Percentiles rank a stretch among this genome's conserved stretches.
phyloP scores from a whole-genome alignment of 805 yeast species.

The Yarrowia sp. region DNA sequence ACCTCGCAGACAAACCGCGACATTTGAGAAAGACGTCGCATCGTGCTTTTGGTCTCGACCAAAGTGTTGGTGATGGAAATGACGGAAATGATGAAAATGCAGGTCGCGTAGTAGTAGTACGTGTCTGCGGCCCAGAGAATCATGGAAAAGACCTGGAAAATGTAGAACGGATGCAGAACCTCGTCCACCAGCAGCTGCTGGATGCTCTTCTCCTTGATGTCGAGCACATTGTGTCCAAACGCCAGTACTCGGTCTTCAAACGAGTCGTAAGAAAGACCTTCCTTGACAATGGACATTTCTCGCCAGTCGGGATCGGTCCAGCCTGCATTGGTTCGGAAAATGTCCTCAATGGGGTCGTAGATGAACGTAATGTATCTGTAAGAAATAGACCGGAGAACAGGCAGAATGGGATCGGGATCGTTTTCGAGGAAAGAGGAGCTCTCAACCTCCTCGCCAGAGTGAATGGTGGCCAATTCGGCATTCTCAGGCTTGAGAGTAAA shows the following conservation, averaged over 20 bases:
- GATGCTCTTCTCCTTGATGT: constrained; percentile 69
- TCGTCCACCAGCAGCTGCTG: constrained; percentile 72
- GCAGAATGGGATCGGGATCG: constrained; percentile 62
- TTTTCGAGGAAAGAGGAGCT: constrained; percentile 9
- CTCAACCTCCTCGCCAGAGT: constrained; percentile 27
- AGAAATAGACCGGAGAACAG: constrained; percentile 64
- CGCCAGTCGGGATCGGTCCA: constrained; percentile 87
- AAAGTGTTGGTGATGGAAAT: constrained; percentile 76
- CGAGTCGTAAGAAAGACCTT: constrained; percentile 67
- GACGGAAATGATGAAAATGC: constrained; percentile 83
- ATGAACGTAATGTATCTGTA: constrained; percentile 81
- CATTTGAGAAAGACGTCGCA: constrained; percentile 66
- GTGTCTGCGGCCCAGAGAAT: constrained; percentile 88
- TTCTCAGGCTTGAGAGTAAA: constrained; percentile 39
- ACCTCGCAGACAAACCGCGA: constrained; percentile 75
- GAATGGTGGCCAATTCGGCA: constrained; percentile 17
- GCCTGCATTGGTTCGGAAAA: constrained; percentile 74
- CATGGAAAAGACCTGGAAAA: constrained; percentile 91
- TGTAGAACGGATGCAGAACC: constrained; percentile 89
- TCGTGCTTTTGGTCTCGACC: constrained; percentile 76
- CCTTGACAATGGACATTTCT: constrained; percentile 46
- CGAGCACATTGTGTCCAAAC: constrained; percentile 74
- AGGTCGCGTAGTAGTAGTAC: constrained; percentile 88
- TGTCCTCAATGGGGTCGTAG: constrained; percentile 83
- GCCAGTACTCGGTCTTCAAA: constrained; percentile 67